Base-by-base conservation (phyloP, 148 eudicot genomes). In the Amaranthus palmeri region DNA sequence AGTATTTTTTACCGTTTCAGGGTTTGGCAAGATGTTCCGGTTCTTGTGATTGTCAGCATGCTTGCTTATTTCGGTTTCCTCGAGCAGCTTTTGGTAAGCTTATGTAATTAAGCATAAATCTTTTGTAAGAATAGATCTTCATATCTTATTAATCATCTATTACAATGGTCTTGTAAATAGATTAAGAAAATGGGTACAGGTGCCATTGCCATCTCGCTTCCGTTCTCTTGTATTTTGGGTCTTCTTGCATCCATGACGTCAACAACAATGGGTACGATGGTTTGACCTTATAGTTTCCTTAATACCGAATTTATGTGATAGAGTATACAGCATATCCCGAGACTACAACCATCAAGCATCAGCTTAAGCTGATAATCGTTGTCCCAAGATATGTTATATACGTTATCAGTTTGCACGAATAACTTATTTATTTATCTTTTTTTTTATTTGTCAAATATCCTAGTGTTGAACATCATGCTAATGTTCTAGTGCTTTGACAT, bases 1-100 rank as follows among this genome's bases (percentile, higher is more conserved):
- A 61, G 47, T 11, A 13, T 44, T 6, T 8, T 48, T 70, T 64
- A 49, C 59, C 42, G 61, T 76, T 78, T 62, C 88, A 96, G 99
- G 84, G 87, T 88, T 63, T 96, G 97, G 97, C 93, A 96, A 81
- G 93, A 96, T 71, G 96, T 96, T 70, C 99, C 99, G 0, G 87
- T 92, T 74, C 90, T 96, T 48, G 96, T 92, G 60, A 89, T 92
- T 42, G 89, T 96, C 42, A 92, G 99, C 85, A 95, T 95, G 99
- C 96, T 95, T 25, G 90, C 88, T 0, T 95, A 95, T 78, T 95
- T 95, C 68, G 89, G 99, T 72, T 95, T 95, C 56, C 83, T 95
- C 18, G 99, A 95, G 81, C 97, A 95, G 70, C 90, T 95, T 75
- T 80, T 95, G 99, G 99, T 95, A 77, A 83, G 90, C 68, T 49